phyloP scores from a whole-genome alignment of 306 rosid genomes.

The Rosa persica region DNA sequence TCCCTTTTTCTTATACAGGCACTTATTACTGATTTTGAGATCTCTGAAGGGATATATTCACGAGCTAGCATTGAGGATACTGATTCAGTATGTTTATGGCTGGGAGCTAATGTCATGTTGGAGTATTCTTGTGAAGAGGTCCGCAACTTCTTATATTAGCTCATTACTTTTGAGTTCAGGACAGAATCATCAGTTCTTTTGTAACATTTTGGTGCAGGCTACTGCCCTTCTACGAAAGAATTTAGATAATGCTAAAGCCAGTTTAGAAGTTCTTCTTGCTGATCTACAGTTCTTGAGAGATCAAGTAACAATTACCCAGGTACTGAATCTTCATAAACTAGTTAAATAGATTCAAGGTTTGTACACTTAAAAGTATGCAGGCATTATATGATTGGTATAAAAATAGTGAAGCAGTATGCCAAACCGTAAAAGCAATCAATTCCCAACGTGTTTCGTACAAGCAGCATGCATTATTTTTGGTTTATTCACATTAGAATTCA shows the following conservation, averaged over 20 bases:
- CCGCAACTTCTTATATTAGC: slow-evolving; percentile 17
- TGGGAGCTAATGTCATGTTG: slow-evolving; percentile 91
- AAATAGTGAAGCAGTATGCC: not conserved
- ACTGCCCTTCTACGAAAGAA: slow-evolving; percentile 62
- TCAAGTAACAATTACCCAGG: slow-evolving; percentile 93
- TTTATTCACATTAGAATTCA: not conserved
- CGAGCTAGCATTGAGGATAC: slow-evolving; percentile 56
- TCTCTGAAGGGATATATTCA: slow-evolving; percentile 80
- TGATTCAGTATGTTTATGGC: slow-evolving; percentile 82
- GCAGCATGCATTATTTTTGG: not conserved
- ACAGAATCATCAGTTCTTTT: slow-evolving; percentile 6
- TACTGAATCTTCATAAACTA: slow-evolving; percentile 20
- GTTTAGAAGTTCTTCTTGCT: slow-evolving; percentile 77
- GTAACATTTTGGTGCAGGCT: slow-evolving; percentile 59
- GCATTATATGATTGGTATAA: not conserved
- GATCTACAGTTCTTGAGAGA: slow-evolving; percentile 93
- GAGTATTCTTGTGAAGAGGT: slow-evolving; percentile 95
- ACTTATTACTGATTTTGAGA: slow-evolving; percentile 81
- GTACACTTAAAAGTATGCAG: no score
- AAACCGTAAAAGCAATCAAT: not conserved
- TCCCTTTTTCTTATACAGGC: slow-evolving; percentile 45
- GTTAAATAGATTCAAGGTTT: not conserved
- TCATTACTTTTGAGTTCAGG: slow-evolving; percentile 14
- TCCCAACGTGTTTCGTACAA: not conserved
- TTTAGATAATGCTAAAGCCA: slow-evolving; percentile 82